Percentiles rank a stretch among this genome's conserved stretches.
Evolutionary conservation across 805 yeast genomes (phyloP).

Genomic region (Ogataea glucozyma): DNA sequence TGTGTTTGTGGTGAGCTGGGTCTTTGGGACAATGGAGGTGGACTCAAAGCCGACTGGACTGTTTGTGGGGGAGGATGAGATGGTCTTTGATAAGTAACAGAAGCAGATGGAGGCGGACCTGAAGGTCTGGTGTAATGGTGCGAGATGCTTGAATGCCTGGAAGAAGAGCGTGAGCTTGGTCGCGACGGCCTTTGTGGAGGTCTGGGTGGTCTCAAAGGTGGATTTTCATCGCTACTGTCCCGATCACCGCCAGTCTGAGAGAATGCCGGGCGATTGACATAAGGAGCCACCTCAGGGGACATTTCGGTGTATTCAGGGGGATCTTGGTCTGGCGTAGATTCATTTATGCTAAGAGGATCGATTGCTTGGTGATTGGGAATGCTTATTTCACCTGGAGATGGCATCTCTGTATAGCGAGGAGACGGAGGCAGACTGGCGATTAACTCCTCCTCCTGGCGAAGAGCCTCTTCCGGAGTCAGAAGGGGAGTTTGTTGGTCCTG

Average conservation of each 20-base stretch:
- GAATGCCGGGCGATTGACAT: conserved; percentile 28
- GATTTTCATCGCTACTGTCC: not conserved
- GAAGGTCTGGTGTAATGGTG: conserved; percentile 5
- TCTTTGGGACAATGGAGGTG: conserved; percentile 1
- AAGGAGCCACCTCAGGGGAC: conserved; percentile 26
- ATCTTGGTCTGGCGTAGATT: conserved; percentile 29
- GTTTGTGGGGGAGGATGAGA: conserved; percentile 7
- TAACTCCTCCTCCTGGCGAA: conserved; percentile 24
- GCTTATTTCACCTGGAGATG: conserved; percentile 29
- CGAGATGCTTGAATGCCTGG: not conserved
- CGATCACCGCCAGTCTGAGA: conserved; percentile 32
- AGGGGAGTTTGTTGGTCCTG: conserved; percentile 1
- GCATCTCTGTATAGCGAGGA: conserved; percentile 31
- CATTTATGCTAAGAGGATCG: conserved; percentile 29
- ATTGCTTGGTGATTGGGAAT: conserved; percentile 31
- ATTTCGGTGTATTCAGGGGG: conserved; percentile 42
- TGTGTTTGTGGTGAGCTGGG: not conserved
- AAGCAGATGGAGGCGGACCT: conserved; percentile 7
- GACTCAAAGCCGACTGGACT: not conserved
- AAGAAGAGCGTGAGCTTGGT: conserved; percentile 4
- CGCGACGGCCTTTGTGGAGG: conserved; percentile 19
- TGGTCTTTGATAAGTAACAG: conserved; percentile 2
- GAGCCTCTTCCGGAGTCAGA: conserved; percentile 12
- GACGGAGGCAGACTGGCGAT: conserved; percentile 32
- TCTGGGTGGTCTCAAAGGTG: conserved; percentile 14